Conservation (phyloP, 805 yeast species). For the Yamadazyma sp. region DNA sequence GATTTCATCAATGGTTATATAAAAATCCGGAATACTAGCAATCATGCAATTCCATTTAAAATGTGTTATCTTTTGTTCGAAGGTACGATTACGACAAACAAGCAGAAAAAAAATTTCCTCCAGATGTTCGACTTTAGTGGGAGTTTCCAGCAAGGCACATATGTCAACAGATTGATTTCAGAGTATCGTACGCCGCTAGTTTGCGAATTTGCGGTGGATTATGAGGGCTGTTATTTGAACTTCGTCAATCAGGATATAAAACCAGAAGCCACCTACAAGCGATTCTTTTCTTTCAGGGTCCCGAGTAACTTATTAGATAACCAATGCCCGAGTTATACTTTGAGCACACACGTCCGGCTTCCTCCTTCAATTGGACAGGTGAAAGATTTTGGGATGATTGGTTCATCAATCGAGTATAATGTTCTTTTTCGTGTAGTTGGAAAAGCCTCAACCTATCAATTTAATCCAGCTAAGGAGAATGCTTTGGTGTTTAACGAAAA, state of each 20-base stretch:
- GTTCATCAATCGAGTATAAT: constrained; percentile 30
- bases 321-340: constrained; percentile 33
- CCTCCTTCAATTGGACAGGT: constrained; percentile 39
- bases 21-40: constrained; percentile 40
- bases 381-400: constrained; percentile 29
- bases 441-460: constrained; percentile 33
- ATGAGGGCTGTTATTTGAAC: constrained; percentile 7
- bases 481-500: constrained; percentile 30
- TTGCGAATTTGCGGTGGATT: constrained; percentile 5
- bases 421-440: constrained; percentile 41
- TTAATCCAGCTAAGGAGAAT: constrained; percentile 13
- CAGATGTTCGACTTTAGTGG: constrained; percentile 54
- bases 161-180: constrained; percentile 31
- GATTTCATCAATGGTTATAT: constrained; percentile 63
- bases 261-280: constrained; percentile 25
- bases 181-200: constrained; percentile 18
- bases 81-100: constrained; percentile 34
- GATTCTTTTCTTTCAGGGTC: constrained; percentile 43
- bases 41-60: constrained; percentile 51
- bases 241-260: constrained; percentile 1
- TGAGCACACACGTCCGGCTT: constrained; percentile 28
- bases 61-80: constrained; percentile 61
- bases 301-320: constrained; percentile 38
- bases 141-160: constrained; percentile 42
- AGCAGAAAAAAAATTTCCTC: constrained; percentile 31